Percentiles rank a stretch among this genome's conserved stretches.
These are phyloP conservation scores for Alternaria triticimaculans DNA, from an alignment of 2,329 filamentous ascomycete species.

Conservation along the genomic window DNA sequence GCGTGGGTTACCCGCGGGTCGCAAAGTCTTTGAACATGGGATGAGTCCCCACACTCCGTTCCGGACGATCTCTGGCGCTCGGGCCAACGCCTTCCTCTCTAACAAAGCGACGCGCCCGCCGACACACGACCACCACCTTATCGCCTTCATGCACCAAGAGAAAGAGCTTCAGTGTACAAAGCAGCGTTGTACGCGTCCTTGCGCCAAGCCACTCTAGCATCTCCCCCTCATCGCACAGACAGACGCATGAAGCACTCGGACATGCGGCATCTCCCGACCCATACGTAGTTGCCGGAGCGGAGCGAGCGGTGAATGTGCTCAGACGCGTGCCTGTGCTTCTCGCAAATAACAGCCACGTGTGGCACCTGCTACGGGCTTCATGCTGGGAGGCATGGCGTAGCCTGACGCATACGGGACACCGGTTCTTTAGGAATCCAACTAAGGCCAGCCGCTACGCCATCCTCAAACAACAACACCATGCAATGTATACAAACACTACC, in stretches of 20 bases:
- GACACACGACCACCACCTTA: not conserved
- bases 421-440: constrained; percentile 12
- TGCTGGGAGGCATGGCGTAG: constrained; percentile 14
- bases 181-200: not conserved
- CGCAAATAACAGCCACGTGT: not conserved
- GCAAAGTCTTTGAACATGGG: constrained; percentile 13
- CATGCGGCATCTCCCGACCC: not conserved
- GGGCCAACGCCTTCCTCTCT: not conserved
- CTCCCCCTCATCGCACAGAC: constrained; percentile 1
- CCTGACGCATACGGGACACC: constrained; percentile 18
- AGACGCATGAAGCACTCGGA: constrained; percentile 4
- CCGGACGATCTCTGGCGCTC: constrained; percentile 12
- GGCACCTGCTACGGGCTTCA: constrained; percentile 10
- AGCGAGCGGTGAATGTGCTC: constrained; percentile 1
- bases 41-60: constrained; percentile 6
- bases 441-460: constrained; percentile 9
- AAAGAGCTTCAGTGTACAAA: not conserved
- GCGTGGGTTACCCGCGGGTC: constrained; percentile 5
- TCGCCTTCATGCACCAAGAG: not conserved
- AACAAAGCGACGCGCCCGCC: not conserved
- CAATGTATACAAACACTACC: constrained; percentile 3
- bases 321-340: constrained; percentile 1
- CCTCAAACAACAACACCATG: constrained; percentile 14
- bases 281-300: constrained; percentile 1
- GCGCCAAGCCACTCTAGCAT: not conserved